Evolutionary conservation across 2,329 filamentous ascomycete genomes (phyloP).

Genomic region (Microsporum ferrugineum): DNA sequence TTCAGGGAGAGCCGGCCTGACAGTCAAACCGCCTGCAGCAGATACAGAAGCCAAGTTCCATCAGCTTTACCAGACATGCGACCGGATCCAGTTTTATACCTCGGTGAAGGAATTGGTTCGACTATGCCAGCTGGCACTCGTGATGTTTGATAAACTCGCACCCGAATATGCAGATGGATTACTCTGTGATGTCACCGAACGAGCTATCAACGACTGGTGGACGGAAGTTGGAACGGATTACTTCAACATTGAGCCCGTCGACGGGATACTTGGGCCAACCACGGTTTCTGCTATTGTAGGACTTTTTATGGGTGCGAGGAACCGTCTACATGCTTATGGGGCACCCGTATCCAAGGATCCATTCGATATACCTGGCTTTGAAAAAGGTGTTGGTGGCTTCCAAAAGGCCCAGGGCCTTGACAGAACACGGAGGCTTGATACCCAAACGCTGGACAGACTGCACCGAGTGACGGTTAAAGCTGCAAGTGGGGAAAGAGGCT

Average conservation of each 20-base stretch:
- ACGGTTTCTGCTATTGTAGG: slow-evolving; percentile 82
- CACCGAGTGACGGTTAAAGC: slow-evolving; percentile 81
- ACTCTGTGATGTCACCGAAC: slow-evolving; percentile 86
- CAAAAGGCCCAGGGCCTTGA: slow-evolving; percentile 80
- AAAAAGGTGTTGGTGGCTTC: slow-evolving; percentile 74
- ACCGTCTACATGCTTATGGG: slow-evolving; percentile 72
- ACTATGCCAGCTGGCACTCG: slow-evolving; percentile 77
- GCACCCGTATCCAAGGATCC: slow-evolving; percentile 81
- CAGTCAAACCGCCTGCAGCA: slow-evolving; percentile 61
- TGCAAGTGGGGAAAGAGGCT: slow-evolving; percentile 79
- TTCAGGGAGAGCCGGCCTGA: slow-evolving; percentile 77
- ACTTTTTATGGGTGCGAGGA: slow-evolving; percentile 78
- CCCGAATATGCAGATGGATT: slow-evolving; percentile 82
- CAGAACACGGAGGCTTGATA: slow-evolving; percentile 66
- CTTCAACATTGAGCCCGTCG: slow-evolving; percentile 83
- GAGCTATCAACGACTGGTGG: slow-evolving; percentile 90
- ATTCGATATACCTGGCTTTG: slow-evolving; percentile 73
- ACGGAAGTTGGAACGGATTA: slow-evolving; percentile 81
- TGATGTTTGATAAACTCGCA: slow-evolving; percentile 78
- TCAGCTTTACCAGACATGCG: slow-evolving; percentile 77
- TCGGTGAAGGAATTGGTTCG: slow-evolving; percentile 83
- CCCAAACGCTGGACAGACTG: slow-evolving; percentile 67
- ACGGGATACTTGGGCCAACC: slow-evolving; percentile 83
- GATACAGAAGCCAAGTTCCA: slow-evolving; percentile 85
- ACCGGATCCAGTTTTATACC: slow-evolving; percentile 64